These are phyloP conservation scores for Candida xiaguanensis DNA, from an alignment of 805 yeast genomes.

Conservation along the genomic window DNA sequence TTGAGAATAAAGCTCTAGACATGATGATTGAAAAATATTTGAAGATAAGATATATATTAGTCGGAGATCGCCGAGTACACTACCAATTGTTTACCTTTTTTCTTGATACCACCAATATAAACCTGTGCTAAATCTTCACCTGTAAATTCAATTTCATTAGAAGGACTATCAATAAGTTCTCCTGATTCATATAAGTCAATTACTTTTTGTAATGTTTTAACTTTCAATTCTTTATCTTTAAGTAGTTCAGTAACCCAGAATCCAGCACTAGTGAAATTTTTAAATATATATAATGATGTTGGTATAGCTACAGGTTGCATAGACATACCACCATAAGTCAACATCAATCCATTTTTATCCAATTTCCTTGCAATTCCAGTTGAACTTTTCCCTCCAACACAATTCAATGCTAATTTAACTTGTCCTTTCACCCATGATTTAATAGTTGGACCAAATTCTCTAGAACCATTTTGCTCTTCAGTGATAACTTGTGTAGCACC, in stretches of 20 bases:
- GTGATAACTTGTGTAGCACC: slow-evolving; percentile 92
- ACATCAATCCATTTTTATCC: slow-evolving; percentile 66
- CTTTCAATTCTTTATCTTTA: slow-evolving; percentile 32
- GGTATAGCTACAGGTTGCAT: slow-evolving; percentile 92
- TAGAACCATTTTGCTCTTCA: slow-evolving; percentile 75
- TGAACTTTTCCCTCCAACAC: slow-evolving; percentile 89
- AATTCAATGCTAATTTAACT: slow-evolving; percentile 79
- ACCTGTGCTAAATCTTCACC: slow-evolving; percentile 23
- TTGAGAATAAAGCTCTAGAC: slow-evolving; percentile 64
- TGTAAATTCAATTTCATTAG: slow-evolving; percentile 23
- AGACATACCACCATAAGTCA: slow-evolving; percentile 98
- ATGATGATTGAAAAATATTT: slow-evolving; percentile 21
- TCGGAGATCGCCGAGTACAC: slow-evolving; percentile 11
- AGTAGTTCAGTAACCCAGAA: slow-evolving; percentile 79
- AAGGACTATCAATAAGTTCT: slow-evolving; percentile 34
- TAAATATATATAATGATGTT: slow-evolving; percentile 84
- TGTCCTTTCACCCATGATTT: slow-evolving; percentile 50
- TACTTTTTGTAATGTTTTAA: slow-evolving; percentile 32
- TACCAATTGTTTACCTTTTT: slow-evolving; percentile 38
- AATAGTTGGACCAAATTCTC: slow-evolving; percentile 59
- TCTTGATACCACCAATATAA: slow-evolving; percentile 27
- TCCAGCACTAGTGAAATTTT: slow-evolving; percentile 80
- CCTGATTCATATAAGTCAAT: slow-evolving; percentile 42
- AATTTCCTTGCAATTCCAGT: slow-evolving; percentile 82
- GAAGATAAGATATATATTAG: background rate